Evolutionary conservation across 139 green algal genomes (phyloP), one percentile per base, ranked within the genome.

Genomic region (Volvox africanus): DNA sequence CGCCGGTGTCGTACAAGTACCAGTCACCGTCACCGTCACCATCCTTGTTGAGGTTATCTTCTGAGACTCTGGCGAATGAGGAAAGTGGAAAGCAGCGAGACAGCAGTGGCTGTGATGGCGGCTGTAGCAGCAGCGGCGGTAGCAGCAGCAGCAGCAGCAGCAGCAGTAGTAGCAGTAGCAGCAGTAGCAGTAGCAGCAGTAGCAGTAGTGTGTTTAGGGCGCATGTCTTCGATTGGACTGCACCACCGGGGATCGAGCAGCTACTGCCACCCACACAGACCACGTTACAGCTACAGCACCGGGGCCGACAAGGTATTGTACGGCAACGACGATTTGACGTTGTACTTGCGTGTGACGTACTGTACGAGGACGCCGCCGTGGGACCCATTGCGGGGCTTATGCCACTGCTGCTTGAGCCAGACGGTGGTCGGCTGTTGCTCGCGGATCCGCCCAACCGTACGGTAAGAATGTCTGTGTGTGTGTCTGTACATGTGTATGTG

Each of bases 311-410:
- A 44, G 65, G 65, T 73, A 28, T 73, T 73, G 91, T 44, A 18
- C 35, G 44, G 24, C 79, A 83, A 21, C 80, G 86, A n/a, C 81
- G 75, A 0, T 96, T 95, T 71, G 95, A 97, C 55, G 93, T 96
- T 1, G 88, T 97, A 67, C 90, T 97, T 6, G 96, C 96, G 2
- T 97, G 95, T 90, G 96, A 97, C 67, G 96, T 97, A 77, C 90
- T 97, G 86, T 97, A 97, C 75, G 95, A 97, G 68, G 82, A 83
- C 0, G 62, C 37, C 20, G 93, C 93, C 30, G 96, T 96, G 55
- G 82, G 91, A 35, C 96, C 95, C 24, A 92, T 97, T n/a, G 91
- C 93, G 13, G 21, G 26, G 1, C 75, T 96, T 22, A 75, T 96
- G 77, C 94, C 93, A 21, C 20, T 32, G 36, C 67, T 93, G 83